Percentiles rank a stretch among this genome's conserved stretches.
Evolutionary conservation across 2,329 filamentous ascomycete genomes (phyloP).

Genomic region (Penicillium sp.): DNA sequence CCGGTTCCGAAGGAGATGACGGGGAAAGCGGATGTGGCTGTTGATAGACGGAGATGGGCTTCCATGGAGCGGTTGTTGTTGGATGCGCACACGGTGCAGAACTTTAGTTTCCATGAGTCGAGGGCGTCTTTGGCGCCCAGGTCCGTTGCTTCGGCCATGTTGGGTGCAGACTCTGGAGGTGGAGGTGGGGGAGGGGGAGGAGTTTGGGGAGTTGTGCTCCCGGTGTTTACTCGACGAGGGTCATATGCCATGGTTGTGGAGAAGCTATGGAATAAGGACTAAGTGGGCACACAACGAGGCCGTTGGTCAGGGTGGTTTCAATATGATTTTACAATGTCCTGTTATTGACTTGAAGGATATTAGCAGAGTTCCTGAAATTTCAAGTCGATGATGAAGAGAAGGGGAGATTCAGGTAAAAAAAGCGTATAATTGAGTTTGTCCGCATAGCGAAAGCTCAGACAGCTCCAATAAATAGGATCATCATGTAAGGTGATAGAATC

Average conservation of each 20-base stretch:
- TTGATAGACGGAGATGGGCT: conserved; percentile 87
- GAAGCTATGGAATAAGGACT: conserved; percentile 14
- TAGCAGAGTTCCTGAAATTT: conserved; percentile 17
- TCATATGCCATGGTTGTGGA: conserved; percentile 45
- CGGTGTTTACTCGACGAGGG: conserved; percentile 48
- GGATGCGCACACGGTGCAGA: conserved; percentile 97
- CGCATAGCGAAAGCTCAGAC: conserved; percentile 59
- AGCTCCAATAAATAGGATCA: conserved; percentile 70
- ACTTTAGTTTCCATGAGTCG: conserved; percentile 79
- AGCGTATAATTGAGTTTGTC: conserved; percentile 59
- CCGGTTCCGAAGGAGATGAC: conserved; percentile 97
- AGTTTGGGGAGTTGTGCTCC: conserved; percentile 39
- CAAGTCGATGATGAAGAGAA: background rate
- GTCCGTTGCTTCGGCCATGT: conserved; percentile 6
- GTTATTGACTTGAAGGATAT: conserved; percentile 23
- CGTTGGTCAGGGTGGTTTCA: conserved; percentile 33
- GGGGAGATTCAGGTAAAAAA: conserved; percentile 27
- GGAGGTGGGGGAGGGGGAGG: conserved; percentile 51
- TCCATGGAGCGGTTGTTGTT: conserved; percentile 99
- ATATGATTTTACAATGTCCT: conserved; percentile 33
- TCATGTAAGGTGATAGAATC: conserved; percentile 40
- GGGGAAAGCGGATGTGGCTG: conserved; percentile 78
- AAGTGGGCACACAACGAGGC: conserved; percentile 1
- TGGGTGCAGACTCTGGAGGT: conserved; percentile 19
- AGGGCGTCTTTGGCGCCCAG: conserved; percentile 9